Evolutionary conservation across 306 rosid genomes (phyloP).

Genomic region (Calophaca sinica): DNA sequence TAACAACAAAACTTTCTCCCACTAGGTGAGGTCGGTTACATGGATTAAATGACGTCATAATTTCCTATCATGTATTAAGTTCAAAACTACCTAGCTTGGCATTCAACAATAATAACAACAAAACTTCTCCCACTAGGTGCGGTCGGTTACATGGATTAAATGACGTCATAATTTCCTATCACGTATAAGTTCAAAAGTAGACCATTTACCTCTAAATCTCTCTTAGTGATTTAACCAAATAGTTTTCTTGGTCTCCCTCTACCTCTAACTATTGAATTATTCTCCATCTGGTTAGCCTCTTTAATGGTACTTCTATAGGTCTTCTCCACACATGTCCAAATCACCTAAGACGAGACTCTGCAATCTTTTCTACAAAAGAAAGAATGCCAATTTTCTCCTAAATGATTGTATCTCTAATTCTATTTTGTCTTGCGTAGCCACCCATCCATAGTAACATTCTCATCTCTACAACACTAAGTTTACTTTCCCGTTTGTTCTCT

Average conservation of each 20-base stretch:
- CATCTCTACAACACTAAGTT: not conserved
- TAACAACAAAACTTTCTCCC: not conserved
- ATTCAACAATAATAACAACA: not conserved
- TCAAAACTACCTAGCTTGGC: not conserved
- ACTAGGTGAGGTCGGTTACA: not conserved
- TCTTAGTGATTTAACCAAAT: not conserved
- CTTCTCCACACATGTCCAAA: not conserved
- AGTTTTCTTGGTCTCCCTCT: not conserved
- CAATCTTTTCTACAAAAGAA: conserved; percentile 8
- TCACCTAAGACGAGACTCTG: not conserved
- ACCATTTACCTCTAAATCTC: not conserved
- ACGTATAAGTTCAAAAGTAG: not conserved
- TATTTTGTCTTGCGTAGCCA: not conserved
- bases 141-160: not conserved
- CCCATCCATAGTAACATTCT: not conserved
- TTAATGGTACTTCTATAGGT: not conserved
- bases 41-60: not conserved
- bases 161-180: not conserved
- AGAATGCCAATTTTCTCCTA: not conserved
- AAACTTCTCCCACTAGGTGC: not conserved
- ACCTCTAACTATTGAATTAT: not conserved
- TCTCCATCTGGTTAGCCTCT: not conserved
- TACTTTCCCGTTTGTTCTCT: not conserved
- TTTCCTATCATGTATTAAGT: not conserved
- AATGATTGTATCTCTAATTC: not conserved